Percentiles rank a stretch among this genome's conserved stretches.
Evolutionary conservation across 169 alveolate genomes (phyloP).

Genomic region (Plasmodium malariae): DNA sequence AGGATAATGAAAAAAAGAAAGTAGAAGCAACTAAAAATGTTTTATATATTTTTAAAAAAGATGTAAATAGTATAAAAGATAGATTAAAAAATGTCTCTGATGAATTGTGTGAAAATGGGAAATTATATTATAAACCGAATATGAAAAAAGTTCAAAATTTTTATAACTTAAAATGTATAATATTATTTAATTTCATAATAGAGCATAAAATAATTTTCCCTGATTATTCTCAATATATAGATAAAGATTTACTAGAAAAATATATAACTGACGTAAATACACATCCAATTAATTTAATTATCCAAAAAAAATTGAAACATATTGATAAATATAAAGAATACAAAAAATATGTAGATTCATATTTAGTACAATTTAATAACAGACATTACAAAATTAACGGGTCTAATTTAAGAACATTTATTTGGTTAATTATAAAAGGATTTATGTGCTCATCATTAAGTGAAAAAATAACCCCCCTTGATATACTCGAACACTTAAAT

Average conservation of each 20-base stretch:
- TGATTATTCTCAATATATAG: conserved; percentile 38
- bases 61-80: conserved; percentile 49
- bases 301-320: conserved; percentile 2
- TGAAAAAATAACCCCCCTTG: conserved; percentile 35
- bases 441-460: conserved; percentile 40
- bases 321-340: conserved; percentile 51
- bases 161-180: conserved; percentile 66
- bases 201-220: conserved; percentile 59
- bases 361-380: conserved; percentile 52
- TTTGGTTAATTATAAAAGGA: conserved; percentile 74
- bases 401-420: conserved; percentile 32
- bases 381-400: conserved; percentile 47
- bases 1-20: background rate
- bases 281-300: background rate
- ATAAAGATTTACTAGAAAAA: conserved; percentile 50
- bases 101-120: conserved; percentile 36
- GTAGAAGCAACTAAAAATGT: conserved; percentile 30
- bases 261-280: conserved; percentile 1
- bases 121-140: conserved; percentile 46
- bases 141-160: conserved; percentile 39
- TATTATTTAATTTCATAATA: conserved; percentile 53
- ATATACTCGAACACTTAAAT: conserved; percentile 34
- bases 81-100: conserved; percentile 54
- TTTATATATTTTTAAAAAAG: conserved; percentile 40
- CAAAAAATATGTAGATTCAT: conserved; percentile 31